Percentiles rank a stretch among this genome's conserved stretches.
Evolutionary conservation across 768 basidiomycete species (phyloP).

Genomic region (Megacollybia marginata): DNA sequence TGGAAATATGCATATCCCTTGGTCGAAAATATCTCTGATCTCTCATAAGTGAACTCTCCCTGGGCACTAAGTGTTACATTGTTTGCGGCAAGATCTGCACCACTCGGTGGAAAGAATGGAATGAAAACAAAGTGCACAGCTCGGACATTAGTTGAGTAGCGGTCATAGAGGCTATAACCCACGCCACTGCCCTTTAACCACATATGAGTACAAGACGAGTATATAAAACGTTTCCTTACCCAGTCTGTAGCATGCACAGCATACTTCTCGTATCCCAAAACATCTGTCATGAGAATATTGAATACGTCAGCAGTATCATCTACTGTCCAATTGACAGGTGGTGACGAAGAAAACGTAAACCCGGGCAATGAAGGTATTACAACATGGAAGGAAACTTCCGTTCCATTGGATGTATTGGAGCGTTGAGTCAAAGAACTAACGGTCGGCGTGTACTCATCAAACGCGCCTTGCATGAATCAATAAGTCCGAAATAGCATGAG

Average conservation of each 20-base stretch:
- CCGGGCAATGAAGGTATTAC: too few relatives aligned
- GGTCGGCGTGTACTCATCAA: too few relatives aligned
- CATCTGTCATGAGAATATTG: conserved; percentile 18
- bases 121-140: conserved; percentile 8
- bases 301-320: conserved; percentile 17
- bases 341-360: conserved; percentile 11
- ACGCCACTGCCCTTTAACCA: background rate
- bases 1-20: conserved; percentile 3
- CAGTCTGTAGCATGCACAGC: conserved; percentile 16
- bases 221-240: conserved; percentile 4
- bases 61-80: too few relatives aligned
- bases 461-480: too few relatives aligned
- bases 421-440: too few relatives aligned
- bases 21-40: background rate
- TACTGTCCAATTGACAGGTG: conserved; percentile 11
- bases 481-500: too few relatives aligned
- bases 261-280: conserved; percentile 15
- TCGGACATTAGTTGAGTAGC: conserved; percentile 5
- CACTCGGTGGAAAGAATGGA: conserved; percentile 2
- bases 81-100: too few relatives aligned
- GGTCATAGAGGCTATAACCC: conserved; percentile 3
- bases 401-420: too few relatives aligned
- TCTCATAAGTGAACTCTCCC: conserved; percentile 4
- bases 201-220: background rate
- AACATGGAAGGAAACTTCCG: too few relatives aligned